phyloP scores from a whole-genome alignment of 1,139 yeast species.

The Hyphopichia buzzinii region DNA sequence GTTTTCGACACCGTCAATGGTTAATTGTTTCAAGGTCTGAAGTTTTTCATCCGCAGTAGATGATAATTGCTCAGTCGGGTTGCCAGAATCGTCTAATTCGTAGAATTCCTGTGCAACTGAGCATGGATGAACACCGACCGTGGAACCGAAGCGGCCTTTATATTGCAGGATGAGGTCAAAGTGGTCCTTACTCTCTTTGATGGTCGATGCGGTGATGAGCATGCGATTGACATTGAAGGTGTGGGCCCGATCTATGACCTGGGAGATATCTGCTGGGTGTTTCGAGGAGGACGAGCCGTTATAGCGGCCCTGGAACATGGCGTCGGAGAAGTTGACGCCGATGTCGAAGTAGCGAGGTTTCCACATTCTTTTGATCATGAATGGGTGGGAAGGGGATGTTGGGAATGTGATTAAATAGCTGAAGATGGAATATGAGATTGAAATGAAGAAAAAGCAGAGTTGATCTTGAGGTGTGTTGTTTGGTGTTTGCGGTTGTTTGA shows the following conservation, averaged over 20 bases:
- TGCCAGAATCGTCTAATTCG: conserved; percentile 13
- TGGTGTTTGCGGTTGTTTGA: too few species aligned
- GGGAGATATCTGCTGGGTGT: conserved; percentile 66
- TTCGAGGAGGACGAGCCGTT: conserved; percentile 53
- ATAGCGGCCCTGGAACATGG: conserved; percentile 81
- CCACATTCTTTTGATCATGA: conserved; percentile 27
- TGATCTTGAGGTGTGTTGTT: too few species aligned
- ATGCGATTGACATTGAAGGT: conserved; percentile 63
- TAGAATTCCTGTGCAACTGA: conserved; percentile 62
- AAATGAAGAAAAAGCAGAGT: too few species aligned
- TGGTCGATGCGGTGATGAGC: conserved; percentile 80
- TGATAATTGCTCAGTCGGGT: conserved; percentile 21
- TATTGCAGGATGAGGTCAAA: conserved; percentile 31
- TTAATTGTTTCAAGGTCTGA: conserved; percentile 46
- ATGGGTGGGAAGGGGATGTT: too few species aligned
- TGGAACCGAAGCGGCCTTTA: conserved; percentile 49
- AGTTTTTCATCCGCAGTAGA: conserved; percentile 39
- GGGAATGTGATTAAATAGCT: too few species aligned
- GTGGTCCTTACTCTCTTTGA: conserved; percentile 57
- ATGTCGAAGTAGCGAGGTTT: conserved; percentile 47
- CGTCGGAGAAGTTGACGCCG: conserved; percentile 85
- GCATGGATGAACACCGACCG: conserved; percentile 96
- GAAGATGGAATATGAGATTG: too few species aligned
- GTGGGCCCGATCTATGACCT: conserved; percentile 67
- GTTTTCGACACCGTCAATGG: conserved; percentile 43